Percentiles rank a stretch among this genome's conserved stretches.
phyloP scores from a whole-genome alignment of 2,329 filamentous ascomycete genomes.

The Colletotrichum limetticola region DNA sequence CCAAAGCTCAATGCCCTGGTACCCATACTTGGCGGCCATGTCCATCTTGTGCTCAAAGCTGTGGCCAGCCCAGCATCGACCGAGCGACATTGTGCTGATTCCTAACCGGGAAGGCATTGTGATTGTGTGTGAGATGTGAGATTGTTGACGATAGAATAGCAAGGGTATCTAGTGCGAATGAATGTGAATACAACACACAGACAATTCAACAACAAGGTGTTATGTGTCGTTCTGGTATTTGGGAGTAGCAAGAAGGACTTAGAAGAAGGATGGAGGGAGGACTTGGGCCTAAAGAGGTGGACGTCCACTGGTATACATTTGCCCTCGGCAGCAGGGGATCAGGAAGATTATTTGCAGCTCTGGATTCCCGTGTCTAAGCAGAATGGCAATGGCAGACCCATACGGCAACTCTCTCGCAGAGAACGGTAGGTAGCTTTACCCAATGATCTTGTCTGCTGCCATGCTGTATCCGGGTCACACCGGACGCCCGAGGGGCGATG shows the following conservation, averaged over 20 bases:
- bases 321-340: slow-evolving; percentile 16
- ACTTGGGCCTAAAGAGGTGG: background rate
- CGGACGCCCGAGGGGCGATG: slow-evolving; percentile 5
- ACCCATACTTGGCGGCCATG: slow-evolving; percentile 72
- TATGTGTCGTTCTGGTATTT: background rate
- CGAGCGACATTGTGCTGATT: slow-evolving; percentile 82
- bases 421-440: background rate
- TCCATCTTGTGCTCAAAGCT: slow-evolving; percentile 74
- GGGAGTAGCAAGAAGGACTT: background rate
- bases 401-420: background rate
- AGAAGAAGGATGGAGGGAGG: background rate
- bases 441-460: slow-evolving; percentile 9
- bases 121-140: slow-evolving; percentile 46
- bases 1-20: slow-evolving; percentile 80
- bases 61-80: slow-evolving; percentile 76
- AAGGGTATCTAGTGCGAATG: slow-evolving; percentile 1
- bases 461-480: slow-evolving; percentile 5
- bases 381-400: background rate
- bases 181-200: background rate
- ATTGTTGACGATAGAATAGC: background rate
- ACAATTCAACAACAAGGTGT: background rate
- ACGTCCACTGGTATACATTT: slow-evolving; percentile 24
- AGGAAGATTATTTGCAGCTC: slow-evolving; percentile 19
- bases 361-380: background rate
- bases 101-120: slow-evolving; percentile 68